Base-by-base conservation (phyloP, 2,329 filamentous ascomycete genomes). In the Alternaria angustiovoidea region DNA sequence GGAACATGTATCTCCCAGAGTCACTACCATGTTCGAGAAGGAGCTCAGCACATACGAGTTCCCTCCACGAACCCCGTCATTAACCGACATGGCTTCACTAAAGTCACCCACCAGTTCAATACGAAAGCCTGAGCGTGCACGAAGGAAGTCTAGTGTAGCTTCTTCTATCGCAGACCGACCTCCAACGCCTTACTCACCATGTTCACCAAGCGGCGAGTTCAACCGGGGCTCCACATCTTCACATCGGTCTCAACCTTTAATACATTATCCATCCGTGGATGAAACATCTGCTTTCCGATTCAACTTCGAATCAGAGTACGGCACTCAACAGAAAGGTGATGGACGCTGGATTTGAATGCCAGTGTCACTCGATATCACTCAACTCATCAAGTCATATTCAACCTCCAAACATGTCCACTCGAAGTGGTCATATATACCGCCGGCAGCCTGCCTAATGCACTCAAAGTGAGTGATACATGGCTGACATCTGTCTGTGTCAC, bases 181-280 rank as follows among this genome's bases (percentile, higher is more conserved):
- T 55, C 77, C 76, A 9, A 79, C 77, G 26, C 77, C 77, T 2
- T 79, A 78, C 61, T 78, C 76, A 14, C 77, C 77, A n/a, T 66
- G 68, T 20, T 75, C 75, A 5, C 67, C 69, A 55, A 66, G 64
- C 20, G 63, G 64, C 51, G 74, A 77, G 14, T 75, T 71, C 62
- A 67, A 66, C 24, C 54, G 70, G 57, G 66, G 61, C 12, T 72
- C 75, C 47, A 66, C 65, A 47, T 62, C 65, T 11, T 75, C 74
- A 43, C 70, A 68, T 59, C 74, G 68, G 44, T 76, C 75, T 3
- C 69, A 69, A 22, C 67, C 70, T 52, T 68, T 74, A 51, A 70
- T 73, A 43, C 77, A 79, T 54, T 75, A 79, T 51, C 77, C 77
- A 51, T 77, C 74, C 18, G 72, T 78, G 66, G 77, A 74, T 2